These are phyloP conservation scores for Acacia concinna DNA, from an alignment of 331 rosid genomes.

Conservation along the genomic window DNA sequence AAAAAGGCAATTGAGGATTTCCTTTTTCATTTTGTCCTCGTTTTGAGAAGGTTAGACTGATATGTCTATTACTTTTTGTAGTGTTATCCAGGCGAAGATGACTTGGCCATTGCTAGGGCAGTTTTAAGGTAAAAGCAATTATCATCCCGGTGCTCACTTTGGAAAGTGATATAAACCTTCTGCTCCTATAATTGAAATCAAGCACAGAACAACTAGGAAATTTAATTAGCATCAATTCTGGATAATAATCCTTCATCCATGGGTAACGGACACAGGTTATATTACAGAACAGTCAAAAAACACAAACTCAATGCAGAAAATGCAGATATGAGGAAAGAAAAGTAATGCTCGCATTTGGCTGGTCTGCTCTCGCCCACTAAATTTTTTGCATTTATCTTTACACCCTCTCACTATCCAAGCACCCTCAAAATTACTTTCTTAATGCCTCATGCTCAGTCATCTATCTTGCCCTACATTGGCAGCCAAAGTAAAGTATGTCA, in stretches of 20 bases:
- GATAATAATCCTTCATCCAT: not conserved
- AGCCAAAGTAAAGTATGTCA: not conserved
- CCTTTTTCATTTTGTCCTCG: constrained; percentile 22
- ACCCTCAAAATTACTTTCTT: not conserved
- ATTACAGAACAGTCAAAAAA: not conserved
- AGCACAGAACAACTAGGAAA: not conserved
- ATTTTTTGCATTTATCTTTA: not conserved
- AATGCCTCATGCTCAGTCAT: not conserved
- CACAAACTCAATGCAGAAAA: not conserved
- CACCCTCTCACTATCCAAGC: not conserved
- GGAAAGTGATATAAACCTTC: not conserved
- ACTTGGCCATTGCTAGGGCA: constrained; percentile 85
- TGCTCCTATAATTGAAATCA: not conserved
- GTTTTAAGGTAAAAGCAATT: constrained; percentile 67
- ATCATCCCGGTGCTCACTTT: constrained; percentile 7
- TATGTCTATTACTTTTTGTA: constrained; percentile 48
- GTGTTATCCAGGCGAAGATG: constrained; percentile 99
- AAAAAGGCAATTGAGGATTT: constrained; percentile 14
- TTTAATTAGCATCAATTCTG: not conserved
- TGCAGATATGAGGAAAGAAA: not conserved
- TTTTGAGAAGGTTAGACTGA: constrained; percentile 35
- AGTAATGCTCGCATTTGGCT: not conserved
- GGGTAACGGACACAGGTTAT: not conserved
- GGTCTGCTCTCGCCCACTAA: not conserved
- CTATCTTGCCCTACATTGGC: not conserved